Conservation (phyloP, 495 filamentous ascomycete species). For the Rostrohypoxylon terebratum region DNA sequence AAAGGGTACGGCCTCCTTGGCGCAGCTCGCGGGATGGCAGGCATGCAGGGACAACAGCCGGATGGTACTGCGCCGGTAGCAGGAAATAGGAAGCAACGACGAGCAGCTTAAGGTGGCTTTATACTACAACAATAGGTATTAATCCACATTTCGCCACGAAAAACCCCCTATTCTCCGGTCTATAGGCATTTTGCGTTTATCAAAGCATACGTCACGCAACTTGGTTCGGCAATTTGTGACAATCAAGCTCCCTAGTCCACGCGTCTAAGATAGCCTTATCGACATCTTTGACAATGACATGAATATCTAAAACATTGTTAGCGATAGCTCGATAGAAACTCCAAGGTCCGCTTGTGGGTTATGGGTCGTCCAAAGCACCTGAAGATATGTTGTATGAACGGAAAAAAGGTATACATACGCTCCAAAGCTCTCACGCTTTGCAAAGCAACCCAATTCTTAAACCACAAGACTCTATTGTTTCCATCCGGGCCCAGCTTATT, state of each 20-base stretch:
- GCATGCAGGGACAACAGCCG: slow-evolving; percentile 54
- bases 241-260: slow-evolving; percentile 66
- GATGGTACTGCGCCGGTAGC: slow-evolving; percentile 50
- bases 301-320: slow-evolving; percentile 52
- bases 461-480: slow-evolving; percentile 80
- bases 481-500: slow-evolving; percentile 63
- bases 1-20: slow-evolving; percentile 75
- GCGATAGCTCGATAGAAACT: slow-evolving; percentile 1
- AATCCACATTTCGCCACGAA: slow-evolving; percentile 2
- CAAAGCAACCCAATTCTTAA: slow-evolving; percentile 92
- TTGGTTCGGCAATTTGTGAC: slow-evolving; percentile 44
- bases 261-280: slow-evolving; percentile 67
- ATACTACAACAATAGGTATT: neutral
- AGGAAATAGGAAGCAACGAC: slow-evolving; percentile 64
- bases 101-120: slow-evolving; percentile 49
- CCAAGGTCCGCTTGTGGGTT: neutral
- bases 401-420: slow-evolving; percentile 49
- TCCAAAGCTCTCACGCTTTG: slow-evolving; percentile 88
- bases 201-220: neutral
- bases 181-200: neutral
- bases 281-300: slow-evolving; percentile 72
- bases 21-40: slow-evolving; percentile 73
- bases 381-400: neutral
- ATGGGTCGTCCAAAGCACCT: neutral
- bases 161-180: neutral